Conservation (phyloP, 495 filamentous ascomycete genomes). For the Symbiotaphrina buchneri region DNA sequence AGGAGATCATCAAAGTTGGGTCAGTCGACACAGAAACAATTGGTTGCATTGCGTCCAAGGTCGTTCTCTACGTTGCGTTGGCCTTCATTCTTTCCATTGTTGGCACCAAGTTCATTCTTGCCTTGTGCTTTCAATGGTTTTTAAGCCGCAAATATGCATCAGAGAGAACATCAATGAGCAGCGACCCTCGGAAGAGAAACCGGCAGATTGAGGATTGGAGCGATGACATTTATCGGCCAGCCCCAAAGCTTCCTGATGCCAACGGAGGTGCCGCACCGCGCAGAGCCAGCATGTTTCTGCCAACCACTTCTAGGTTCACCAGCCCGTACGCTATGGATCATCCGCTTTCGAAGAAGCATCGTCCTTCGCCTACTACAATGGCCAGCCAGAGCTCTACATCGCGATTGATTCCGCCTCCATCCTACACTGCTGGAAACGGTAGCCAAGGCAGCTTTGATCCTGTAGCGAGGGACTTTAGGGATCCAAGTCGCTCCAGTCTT, state of each 20-base stretch:
- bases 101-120: constrained; percentile 67
- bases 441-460: constrained; percentile 26
- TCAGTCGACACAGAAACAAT: constrained; percentile 91
- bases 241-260: constrained; percentile 53
- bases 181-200: constrained; percentile 57
- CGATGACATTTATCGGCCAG: constrained; percentile 88
- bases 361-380: constrained; percentile 69
- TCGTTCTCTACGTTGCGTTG: constrained; percentile 87
- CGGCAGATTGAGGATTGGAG: constrained; percentile 97
- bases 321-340: constrained; percentile 65
- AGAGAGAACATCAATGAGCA: constrained; percentile 40
- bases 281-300: constrained; percentile 60
- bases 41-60: constrained; percentile 91
- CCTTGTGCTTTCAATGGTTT: constrained; percentile 89
- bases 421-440: constrained; percentile 44
- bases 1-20: constrained; percentile 87
- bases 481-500: constrained; percentile 10
- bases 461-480: constrained; percentile 5
- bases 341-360: constrained; percentile 20
- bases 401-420: constrained; percentile 42
- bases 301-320: constrained; percentile 79
- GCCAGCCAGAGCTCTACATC: constrained; percentile 68
- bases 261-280: constrained; percentile 40
- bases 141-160: constrained; percentile 63
- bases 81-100: constrained; percentile 88